A percentile compares a stretch with the other conserved stretches of the same genome.
Conservation (phyloP, 2,329 filamentous ascomycete genomes). For the Didymella arachidicola region DNA sequence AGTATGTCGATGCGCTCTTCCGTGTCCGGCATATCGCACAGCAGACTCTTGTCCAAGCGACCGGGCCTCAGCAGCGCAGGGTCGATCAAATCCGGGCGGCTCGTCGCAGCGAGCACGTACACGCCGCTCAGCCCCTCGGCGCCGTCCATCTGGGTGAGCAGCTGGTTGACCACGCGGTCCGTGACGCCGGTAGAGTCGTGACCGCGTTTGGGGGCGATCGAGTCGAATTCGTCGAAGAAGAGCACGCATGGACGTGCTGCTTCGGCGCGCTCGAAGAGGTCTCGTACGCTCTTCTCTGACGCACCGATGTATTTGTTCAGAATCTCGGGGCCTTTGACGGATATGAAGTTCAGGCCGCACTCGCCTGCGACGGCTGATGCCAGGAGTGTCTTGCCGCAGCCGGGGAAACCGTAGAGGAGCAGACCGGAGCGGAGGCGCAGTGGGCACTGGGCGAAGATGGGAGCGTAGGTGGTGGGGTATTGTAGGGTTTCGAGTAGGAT, state of each 20-base stretch:
- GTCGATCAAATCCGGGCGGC: constrained; percentile 91
- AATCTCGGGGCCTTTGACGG: constrained; percentile 96
- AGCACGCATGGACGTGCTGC: constrained; percentile 92
- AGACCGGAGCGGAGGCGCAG: constrained; percentile 92
- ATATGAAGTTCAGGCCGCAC: constrained; percentile 97
- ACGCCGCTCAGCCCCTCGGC: constrained; percentile 94
- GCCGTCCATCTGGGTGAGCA: constrained; percentile 98
- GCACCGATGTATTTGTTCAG: constrained; percentile 99
- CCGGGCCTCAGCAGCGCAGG: constrained; percentile 90
- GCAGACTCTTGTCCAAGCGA: constrained; percentile 87
- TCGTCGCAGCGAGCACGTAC: constrained; percentile 94
- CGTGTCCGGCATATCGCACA: constrained; percentile 85
- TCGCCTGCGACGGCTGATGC: constrained; percentile 97
- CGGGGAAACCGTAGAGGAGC: constrained; percentile 91
- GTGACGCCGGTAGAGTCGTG: constrained; percentile 99
- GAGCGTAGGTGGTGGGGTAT: constrained; percentile 97
- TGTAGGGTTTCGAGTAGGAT: constrained; percentile 94
- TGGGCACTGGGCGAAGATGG: constrained; percentile 95
- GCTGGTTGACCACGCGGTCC: constrained; percentile 96
- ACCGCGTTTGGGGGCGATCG: constrained; percentile 94
- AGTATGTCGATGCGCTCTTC: constrained; percentile 91
- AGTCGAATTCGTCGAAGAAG: constrained; percentile 99
- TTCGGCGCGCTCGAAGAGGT: constrained; percentile 90
- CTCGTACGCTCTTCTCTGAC: constrained; percentile 93
- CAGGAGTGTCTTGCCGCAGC: constrained; percentile 94